Percentiles rank a stretch among this genome's conserved stretches.
Conservation (phyloP, 495 filamentous ascomycete species). For the Oleoguttula mirabilis region DNA sequence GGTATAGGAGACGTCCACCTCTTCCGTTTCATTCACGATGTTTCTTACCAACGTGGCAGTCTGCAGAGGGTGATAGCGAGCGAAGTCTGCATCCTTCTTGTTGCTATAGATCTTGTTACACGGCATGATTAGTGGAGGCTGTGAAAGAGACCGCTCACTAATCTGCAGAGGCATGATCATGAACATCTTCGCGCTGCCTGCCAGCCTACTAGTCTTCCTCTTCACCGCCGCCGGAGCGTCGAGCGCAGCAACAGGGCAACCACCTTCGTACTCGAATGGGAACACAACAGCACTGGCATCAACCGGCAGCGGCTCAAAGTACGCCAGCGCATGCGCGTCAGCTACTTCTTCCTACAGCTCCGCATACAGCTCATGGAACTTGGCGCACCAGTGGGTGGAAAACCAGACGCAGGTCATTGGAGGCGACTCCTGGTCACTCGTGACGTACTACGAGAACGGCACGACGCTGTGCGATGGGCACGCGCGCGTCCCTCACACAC, state of each 20-base stretch:
- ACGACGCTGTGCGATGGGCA: slow-evolving; percentile 13
- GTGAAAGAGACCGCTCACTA: too few species aligned
- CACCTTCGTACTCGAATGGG: too few species aligned
- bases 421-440: neutral
- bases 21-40: too few species aligned
- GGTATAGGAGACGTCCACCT: too few species aligned
- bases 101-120: too few species aligned
- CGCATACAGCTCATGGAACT: neutral
- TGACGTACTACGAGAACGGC: slow-evolving; percentile 5
- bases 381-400: neutral
- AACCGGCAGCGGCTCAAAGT: neutral
- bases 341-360: neutral
- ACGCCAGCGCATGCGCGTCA: slow-evolving; percentile 1
- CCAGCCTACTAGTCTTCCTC: neutral
- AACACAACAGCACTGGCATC: neutral
- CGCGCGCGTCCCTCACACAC: slow-evolving; percentile 2
- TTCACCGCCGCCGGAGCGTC: neutral
- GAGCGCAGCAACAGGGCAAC: neutral
- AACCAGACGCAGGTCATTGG: slow-evolving; percentile 1
- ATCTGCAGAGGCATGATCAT: too few species aligned
- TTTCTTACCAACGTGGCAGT: too few species aligned
- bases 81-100: too few species aligned
- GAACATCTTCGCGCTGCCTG: neutral
- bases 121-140: too few species aligned
- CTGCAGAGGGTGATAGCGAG: too few species aligned